phyloP scores from a whole-genome alignment of 2,329 filamentous ascomycete species.

The Colletotrichum agaves region DNA sequence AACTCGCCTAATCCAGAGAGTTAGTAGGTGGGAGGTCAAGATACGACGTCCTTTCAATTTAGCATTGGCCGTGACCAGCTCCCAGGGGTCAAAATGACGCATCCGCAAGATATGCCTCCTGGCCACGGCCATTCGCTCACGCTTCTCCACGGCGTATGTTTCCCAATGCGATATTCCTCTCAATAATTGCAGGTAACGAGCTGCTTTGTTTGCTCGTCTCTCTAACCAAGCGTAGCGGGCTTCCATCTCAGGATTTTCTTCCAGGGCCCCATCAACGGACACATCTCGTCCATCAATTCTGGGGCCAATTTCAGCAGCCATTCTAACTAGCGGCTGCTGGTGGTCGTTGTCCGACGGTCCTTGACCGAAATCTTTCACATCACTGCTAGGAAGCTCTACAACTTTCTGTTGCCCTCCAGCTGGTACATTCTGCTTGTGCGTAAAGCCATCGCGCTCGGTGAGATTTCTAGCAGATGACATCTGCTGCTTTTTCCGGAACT shows the following conservation, averaged over 20 bases:
- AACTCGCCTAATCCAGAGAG: constrained; percentile 21
- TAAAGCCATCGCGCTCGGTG: too few relatives aligned
- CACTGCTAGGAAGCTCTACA: not conserved
- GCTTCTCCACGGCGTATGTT: constrained; percentile 70
- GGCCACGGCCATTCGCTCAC: constrained; percentile 73
- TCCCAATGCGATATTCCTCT: constrained; percentile 64
- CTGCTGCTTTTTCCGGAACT: too few relatives aligned
- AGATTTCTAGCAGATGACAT: too few relatives aligned
- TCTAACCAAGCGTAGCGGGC: constrained; percentile 14
- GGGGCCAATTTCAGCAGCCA: not conserved
- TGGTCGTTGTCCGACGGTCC: not conserved
- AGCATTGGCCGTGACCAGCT: constrained; percentile 33
- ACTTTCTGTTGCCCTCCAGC: not conserved
- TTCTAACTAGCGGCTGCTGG: not conserved
- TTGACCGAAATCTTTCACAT: not conserved
- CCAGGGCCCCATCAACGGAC: not conserved
- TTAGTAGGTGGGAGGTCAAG: constrained; percentile 7
- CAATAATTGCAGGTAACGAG: constrained; percentile 32
- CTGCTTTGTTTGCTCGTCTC: constrained; percentile 21
- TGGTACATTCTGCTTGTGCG: not conserved
- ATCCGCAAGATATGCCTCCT: constrained; percentile 76
- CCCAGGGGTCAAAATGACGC: constrained; percentile 45
- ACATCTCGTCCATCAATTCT: not conserved
- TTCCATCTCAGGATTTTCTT: not conserved
- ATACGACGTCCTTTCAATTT: constrained; percentile 24